Evolutionary conservation across 352 stramenopile species (phyloP).

Genomic region (Phytophthora pluvialis): DNA sequence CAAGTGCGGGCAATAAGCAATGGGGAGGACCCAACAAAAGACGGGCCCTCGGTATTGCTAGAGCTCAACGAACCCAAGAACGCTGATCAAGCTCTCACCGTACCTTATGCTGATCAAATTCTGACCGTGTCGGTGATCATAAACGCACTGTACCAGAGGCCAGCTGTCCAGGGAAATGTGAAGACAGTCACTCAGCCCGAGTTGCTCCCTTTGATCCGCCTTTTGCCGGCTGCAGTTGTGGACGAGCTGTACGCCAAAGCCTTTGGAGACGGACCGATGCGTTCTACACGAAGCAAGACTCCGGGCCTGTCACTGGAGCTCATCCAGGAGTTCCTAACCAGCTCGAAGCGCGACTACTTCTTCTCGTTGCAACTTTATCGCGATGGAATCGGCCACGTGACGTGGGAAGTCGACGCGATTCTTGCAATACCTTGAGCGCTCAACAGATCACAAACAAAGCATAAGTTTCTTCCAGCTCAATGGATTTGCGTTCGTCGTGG

Average conservation of each 20-base stretch:
- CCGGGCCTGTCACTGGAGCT: conserved; percentile 27
- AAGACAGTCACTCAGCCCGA: conserved; percentile 23
- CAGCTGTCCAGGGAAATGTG: conserved; percentile 20
- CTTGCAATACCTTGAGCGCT: conserved; percentile 17
- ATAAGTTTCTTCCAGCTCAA: conserved; percentile 5
- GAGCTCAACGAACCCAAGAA: conserved; percentile 29
- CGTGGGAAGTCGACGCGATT: conserved; percentile 45
- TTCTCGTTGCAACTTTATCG: conserved; percentile 47
- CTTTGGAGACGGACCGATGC: not conserved
- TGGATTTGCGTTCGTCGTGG: conserved; percentile 3
- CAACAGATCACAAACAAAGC: not conserved
- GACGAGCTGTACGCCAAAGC: conserved; percentile 31
- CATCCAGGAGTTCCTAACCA: conserved; percentile 31
- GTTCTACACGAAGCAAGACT: not conserved
- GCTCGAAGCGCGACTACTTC: conserved; percentile 24
- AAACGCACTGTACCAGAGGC: conserved; percentile 37
- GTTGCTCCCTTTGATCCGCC: conserved; percentile 33
- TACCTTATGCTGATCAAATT: conserved; percentile 9
- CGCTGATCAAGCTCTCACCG: conserved; percentile 23
- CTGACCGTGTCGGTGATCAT: conserved; percentile 29
- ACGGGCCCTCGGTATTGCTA: conserved; percentile 22
- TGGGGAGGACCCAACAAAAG: conserved; percentile 3
- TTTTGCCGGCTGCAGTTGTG: conserved; percentile 34
- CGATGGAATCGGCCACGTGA: conserved; percentile 24
- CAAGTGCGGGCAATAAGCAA: conserved; percentile 16